These are phyloP conservation scores for Zymoseptoria tritici DNA, from an alignment of 2,329 filamentous ascomycete species.

Conservation along the genomic window DNA sequence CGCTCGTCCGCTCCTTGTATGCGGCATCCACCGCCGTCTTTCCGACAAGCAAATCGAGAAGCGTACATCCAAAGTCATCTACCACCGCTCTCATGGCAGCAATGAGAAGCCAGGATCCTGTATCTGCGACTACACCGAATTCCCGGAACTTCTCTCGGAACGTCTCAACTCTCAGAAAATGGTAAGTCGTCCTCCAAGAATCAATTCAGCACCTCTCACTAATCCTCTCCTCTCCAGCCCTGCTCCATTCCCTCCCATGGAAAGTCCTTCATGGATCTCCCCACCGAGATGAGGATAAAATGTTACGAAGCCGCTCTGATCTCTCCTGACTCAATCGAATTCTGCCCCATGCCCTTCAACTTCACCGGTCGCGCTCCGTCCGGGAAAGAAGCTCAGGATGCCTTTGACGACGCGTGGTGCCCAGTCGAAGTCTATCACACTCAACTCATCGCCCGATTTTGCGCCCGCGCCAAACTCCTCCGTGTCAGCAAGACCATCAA, in stretches of 20 bases:
- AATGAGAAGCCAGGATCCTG: slow-evolving; percentile 1
- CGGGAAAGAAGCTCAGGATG: background rate
- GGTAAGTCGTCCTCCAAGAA: background rate
- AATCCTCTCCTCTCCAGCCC: background rate
- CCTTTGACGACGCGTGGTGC: background rate
- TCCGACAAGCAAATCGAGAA: background rate
- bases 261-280: background rate
- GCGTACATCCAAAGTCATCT: background rate
- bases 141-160: background rate
- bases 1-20: background rate
- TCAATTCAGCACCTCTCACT: background rate
- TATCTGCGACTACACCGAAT: slow-evolving; percentile 3
- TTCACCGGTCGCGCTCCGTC: background rate
- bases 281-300: background rate
- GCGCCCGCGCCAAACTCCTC: background rate
- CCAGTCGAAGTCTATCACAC: background rate
- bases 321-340: background rate
- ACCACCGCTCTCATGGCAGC: background rate
- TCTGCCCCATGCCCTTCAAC: background rate
- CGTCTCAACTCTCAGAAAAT: background rate
- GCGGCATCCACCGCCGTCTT: background rate
- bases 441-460: background rate
- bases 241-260: background rate
- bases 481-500: slow-evolving; percentile 24
- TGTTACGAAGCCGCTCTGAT: background rate